A percentile compares a stretch with the other conserved stretches of the same genome.
These are phyloP conservation scores for Croton laevigatus DNA, from an alignment of 441 rosid genomes.

Conservation along the genomic window DNA sequence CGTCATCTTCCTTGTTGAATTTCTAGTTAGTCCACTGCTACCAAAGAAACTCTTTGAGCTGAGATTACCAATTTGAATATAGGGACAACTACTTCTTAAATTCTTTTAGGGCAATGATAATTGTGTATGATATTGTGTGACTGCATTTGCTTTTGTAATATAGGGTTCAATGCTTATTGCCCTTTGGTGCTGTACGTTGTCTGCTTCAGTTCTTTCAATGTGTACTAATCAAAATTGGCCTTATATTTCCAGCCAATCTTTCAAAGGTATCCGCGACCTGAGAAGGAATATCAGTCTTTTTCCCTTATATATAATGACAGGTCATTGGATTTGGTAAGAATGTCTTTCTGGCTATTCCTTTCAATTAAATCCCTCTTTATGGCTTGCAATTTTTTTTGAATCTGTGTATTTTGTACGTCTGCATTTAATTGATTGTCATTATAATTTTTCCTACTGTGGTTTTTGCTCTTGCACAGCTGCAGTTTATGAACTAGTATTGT, in stretches of 20 bases:
- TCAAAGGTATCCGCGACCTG: slow-evolving; percentile 76
- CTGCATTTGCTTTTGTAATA: neutral
- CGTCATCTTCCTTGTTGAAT: neutral
- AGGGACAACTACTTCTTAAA: neutral
- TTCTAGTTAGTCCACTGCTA: neutral
- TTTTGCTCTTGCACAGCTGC: neutral
- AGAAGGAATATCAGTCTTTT: slow-evolving; percentile 38
- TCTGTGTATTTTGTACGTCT: neutral
- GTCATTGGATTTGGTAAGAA: slow-evolving; percentile 33
- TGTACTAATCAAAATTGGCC: slow-evolving; percentile 23
- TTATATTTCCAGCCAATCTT: slow-evolving; percentile 74
- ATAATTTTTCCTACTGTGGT: neutral
- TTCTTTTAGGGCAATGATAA: neutral
- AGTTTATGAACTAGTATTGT: neutral
- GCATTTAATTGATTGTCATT: neutral
- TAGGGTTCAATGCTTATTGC: neutral
- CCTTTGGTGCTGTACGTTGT: neutral
- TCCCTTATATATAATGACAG: slow-evolving; percentile 36
- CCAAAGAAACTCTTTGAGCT: neutral
- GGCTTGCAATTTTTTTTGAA: too few species aligned
- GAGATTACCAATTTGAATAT: slow-evolving; percentile 3
- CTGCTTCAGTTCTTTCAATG: neutral
- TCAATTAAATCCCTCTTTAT: neutral
- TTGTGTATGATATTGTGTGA: neutral
- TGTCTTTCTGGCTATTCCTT: neutral